Conservation (phyloP, 148 eudicot species). For the Amaranthus hypochondriacus region DNA sequence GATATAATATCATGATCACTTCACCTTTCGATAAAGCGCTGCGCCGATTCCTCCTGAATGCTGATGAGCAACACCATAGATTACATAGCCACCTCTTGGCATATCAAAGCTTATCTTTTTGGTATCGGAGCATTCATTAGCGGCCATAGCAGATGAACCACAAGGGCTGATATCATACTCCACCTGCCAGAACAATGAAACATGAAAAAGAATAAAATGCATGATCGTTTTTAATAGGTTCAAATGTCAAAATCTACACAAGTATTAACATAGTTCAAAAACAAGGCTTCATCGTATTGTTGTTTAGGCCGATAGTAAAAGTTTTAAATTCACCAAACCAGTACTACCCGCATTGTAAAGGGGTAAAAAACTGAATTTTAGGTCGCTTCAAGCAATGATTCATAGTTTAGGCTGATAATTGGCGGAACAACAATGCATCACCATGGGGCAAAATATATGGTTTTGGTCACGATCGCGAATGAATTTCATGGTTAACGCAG, state of each 20-base stretch:
- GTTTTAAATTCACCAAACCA: too few relatives aligned
- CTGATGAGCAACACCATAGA: conserved; percentile 84
- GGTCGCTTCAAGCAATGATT: too few relatives aligned
- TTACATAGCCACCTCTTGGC: conserved; percentile 61
- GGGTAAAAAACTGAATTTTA: too few relatives aligned
- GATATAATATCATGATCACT: background rate
- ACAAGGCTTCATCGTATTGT: too few relatives aligned
- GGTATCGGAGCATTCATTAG: conserved; percentile 35
- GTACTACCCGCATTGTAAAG: too few relatives aligned
- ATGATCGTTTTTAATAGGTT: background rate
- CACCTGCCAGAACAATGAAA: conserved; percentile 32
- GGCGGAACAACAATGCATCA: too few relatives aligned
- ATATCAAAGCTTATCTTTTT: conserved; percentile 40
- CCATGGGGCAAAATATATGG: too few relatives aligned
- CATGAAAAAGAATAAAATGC: background rate
- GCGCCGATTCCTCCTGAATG: conserved; percentile 75
- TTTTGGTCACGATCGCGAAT: too few relatives aligned
- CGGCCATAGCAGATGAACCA: conserved; percentile 25
- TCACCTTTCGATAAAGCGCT: conserved; percentile 71
- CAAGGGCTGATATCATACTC: conserved; percentile 63
- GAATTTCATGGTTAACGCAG: too few relatives aligned
- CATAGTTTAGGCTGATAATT: too few relatives aligned
- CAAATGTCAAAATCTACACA: background rate
- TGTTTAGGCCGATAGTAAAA: too few relatives aligned
- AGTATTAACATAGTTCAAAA: too few relatives aligned